Base-by-base conservation (phyloP, 345 rosid species). In the Tarenaya hassleriana region DNA sequence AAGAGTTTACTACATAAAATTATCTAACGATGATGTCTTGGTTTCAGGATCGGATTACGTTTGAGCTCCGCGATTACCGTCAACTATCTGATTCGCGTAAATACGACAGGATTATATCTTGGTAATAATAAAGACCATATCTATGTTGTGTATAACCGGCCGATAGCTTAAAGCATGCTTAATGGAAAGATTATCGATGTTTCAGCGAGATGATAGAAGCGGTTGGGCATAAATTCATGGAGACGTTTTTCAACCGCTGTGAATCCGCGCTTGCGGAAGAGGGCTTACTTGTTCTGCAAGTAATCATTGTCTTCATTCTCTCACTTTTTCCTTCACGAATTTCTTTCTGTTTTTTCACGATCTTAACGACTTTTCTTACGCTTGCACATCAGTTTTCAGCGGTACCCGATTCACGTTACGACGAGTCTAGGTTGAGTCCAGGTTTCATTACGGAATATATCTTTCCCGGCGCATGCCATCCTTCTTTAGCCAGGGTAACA, bases 141-240 rank as follows among this genome's bases (percentile, higher is more conserved):
- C n/a, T 49, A 3, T 49, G 31, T 55, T 31, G 2, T 18, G 18
- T 17, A 34, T 16, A 6, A n/a, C n/a, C n/a, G n/a, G n/a, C 24
- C 10, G 12, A 7, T 33, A 10, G 4, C 41, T 37, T 37, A 37
- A 39, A 1, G 10, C 5, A 5, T 16, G 52, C 15, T 52, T 17
- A 48, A 38, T 43, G 50, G 15, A n/a, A 39, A 13, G 34, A 19
- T 4, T 41, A 5, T 17, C 16, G 7, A 34, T 18, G 10, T 53
- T 64, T 34, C 78, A 88, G 98, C 10, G 98, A 84, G 82, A 87
- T 91, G 96, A 45, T 91, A 38, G 96, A 87, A 77, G 81, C 81
- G 8, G 95, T 91, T 40, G 98, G 98, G 3, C 96, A 91, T 16
- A 95, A 91, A 65, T 91, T 62, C 65, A 82, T 91, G 90, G 98